Base-by-base conservation (phyloP, 768 basidiomycete genomes). In the Auricularia auricula-judae region DNA sequence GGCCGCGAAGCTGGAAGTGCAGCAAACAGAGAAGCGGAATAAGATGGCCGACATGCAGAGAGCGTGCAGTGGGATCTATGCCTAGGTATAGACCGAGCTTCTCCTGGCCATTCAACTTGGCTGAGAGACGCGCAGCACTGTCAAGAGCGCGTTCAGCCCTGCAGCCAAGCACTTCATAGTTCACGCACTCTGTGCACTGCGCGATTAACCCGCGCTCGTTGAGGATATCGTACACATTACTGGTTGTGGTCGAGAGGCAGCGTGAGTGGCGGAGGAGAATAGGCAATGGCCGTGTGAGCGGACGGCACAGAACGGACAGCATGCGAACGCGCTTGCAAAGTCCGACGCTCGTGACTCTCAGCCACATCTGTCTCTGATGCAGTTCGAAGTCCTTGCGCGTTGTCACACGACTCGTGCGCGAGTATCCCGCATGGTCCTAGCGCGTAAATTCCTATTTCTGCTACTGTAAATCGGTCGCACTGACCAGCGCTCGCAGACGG, bases 21-120 rank as follows among this genome's bases (percentile, higher is more conserved):
- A 98, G 78, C 56, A 98, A 73, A 62, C 84, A 86, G 71, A 98
- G 82, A 56, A 99, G 76, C 2, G 96, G 94, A 23, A 98, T 78
- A 2, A 99, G 82, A 73, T 99, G 95, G 3, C 97, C 97, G 63
- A 93, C 89, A 73, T 99, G 97, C 18, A 99, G 79, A 1, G 93
- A 89, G 33, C 76, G 78, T 3, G 94, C 93, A 1, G 96, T 93
- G 14, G 97, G 97, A 72, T 99, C 97, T 51, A 98, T 82, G 42
- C 97, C 97, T 3, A 86, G 81, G 72, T 99, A 99, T 18, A 92
- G 81, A 0, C 83, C 83, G 16, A 59, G 66, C 29, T 47, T 63
- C 23, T 59, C 56, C 29, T 59, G 23, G 56, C 29, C 56, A 29
- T 34, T 18, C 1, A 34, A 23, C 33, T 7, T 21, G 29, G 56